These are phyloP conservation scores for Cornus florida DNA, from an alignment of 148 eudicot species.

Conservation along the genomic window DNA sequence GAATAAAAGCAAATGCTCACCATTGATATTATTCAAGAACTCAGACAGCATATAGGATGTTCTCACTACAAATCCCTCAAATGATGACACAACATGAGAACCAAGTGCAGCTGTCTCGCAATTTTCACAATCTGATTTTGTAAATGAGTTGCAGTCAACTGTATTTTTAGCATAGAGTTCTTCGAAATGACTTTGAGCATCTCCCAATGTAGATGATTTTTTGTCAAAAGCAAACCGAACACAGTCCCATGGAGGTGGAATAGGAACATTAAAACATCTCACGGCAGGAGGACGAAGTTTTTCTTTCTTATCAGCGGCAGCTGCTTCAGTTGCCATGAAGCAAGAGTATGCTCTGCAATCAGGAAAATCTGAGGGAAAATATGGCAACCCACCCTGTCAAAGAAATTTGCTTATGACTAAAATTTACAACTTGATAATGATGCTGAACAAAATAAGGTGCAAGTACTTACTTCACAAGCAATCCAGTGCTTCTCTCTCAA, in stretches of 20 bases:
- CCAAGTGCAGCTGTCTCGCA: constrained; percentile 1
- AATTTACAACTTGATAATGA: too few relatives aligned
- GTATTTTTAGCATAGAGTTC: constrained; percentile 7
- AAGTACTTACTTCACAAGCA: constrained; percentile 64
- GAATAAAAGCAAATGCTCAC: constrained; percentile 43
- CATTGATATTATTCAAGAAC: constrained; percentile 37
- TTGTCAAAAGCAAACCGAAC: constrained; percentile 26
- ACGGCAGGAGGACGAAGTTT: constrained; percentile 46
- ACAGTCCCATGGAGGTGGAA: constrained; percentile 73
- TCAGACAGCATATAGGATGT: constrained; percentile 48
- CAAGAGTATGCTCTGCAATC: constrained; percentile 61
- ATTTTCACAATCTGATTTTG: constrained; percentile 14
- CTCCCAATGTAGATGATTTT: constrained; percentile 16
- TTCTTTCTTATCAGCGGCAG: constrained; percentile 29
- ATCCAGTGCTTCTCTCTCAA: constrained; percentile 23
- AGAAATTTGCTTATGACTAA: too few relatives aligned
- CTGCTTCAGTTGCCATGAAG: constrained; percentile 55
- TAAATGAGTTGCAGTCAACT: constrained; percentile 5
- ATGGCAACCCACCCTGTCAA: constrained; percentile 64
- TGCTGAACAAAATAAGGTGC: neutral
- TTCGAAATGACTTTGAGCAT: constrained; percentile 13
- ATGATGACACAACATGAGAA: constrained; percentile 17
- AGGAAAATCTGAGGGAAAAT: constrained; percentile 84
- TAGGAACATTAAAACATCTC: constrained; percentile 59
- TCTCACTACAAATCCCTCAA: neutral